Base-by-base conservation (phyloP, 1,139 yeast species). In the Scheffersomyces cryptocercus region DNA sequence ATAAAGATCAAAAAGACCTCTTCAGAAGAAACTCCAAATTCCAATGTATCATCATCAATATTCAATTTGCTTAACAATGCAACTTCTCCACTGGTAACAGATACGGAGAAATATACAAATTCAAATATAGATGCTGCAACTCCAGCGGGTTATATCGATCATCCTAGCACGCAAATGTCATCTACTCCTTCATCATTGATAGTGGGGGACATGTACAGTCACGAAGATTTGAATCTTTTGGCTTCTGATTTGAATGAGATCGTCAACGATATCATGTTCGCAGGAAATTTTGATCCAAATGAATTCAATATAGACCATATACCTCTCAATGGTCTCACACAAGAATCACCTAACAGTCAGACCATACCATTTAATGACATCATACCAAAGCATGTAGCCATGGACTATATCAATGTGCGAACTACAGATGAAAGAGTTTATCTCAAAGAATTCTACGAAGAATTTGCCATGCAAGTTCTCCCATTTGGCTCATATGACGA, bases 401-500 rank as follows among this genome's bases (percentile, higher is more conserved):
- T 70, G 15, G 67, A 65, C 31, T 64, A 54, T 42, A 73, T 81
- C 42, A 59, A 64, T 14, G 58, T 78, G 5, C 59, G 62, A 9
- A 62, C 64, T 1, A 64, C 67, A 0, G 79, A 75, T 44, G 77
- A 73, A 46, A 64, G 72, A 48, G 59, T 69, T 37, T 85, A 84
- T 53, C 58, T 85, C 35, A 75, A 75, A 42, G 75, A 73, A 33
- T 86, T 84, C 53, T 84, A 79, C 51, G 60, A 77, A 50, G 84
- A 81, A 29, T 85, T 82, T 55, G 72, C 85, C 36, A 72, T 69
- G 44, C 69, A 82, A 1, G 73, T 85, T n/a, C 70, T 84, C 29
- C 93, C 95, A 1, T 82, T 84, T 54, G 71, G 73, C 28, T 82
- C 85, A 8, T 73, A 71, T 43, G 75, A 72, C 43, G 68, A 68